Evolutionary conservation across 805 yeast species (phyloP).

Genomic region (Maudiozyma turicensis): DNA sequence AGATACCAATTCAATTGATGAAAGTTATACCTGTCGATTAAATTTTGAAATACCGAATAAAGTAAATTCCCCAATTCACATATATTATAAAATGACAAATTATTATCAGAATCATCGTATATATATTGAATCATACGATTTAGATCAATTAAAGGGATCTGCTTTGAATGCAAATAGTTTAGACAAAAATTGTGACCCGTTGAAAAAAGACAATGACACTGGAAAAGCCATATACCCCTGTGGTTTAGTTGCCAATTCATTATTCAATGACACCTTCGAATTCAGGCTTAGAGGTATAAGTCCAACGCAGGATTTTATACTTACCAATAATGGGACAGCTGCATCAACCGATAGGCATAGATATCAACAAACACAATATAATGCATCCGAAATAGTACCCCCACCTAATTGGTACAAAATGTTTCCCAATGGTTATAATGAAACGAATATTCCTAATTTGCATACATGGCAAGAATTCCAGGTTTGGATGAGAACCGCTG

Average conservation of each 20-base stretch:
- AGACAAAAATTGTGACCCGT: slow-evolving; percentile 32
- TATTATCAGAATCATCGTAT: slow-evolving; percentile 93
- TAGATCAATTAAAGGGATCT: slow-evolving; percentile 69
- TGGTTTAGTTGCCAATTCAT: slow-evolving; percentile 71
- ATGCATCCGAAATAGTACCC: slow-evolving; percentile 54
- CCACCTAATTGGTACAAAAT: slow-evolving; percentile 73
- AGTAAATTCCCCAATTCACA: slow-evolving; percentile 58
- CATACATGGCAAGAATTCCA: slow-evolving; percentile 60
- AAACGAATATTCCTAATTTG: slow-evolving; percentile 58
- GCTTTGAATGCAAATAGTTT: slow-evolving; percentile 47
- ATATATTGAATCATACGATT: slow-evolving; percentile 77
- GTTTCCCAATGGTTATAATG: slow-evolving; percentile 67
- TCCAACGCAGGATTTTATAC: slow-evolving; percentile 27
- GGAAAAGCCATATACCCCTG: slow-evolving; percentile 57
- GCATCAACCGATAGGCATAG: slow-evolving; percentile 61
- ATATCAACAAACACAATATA: slow-evolving; percentile 54
- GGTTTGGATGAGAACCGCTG: slow-evolving; percentile 91
- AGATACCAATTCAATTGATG: slow-evolving; percentile 23
- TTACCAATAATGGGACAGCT: slow-evolving; percentile 48
- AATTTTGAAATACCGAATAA: slow-evolving; percentile 64
- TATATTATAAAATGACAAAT: slow-evolving; percentile 80
- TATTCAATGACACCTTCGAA: slow-evolving; percentile 67
- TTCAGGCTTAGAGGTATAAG: slow-evolving; percentile 34
- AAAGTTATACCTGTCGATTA: slow-evolving; percentile 44
- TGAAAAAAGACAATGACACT: slow-evolving; percentile 12